Conservation (phyloP, 805 yeast species). For the Millerozyma acaciae region DNA sequence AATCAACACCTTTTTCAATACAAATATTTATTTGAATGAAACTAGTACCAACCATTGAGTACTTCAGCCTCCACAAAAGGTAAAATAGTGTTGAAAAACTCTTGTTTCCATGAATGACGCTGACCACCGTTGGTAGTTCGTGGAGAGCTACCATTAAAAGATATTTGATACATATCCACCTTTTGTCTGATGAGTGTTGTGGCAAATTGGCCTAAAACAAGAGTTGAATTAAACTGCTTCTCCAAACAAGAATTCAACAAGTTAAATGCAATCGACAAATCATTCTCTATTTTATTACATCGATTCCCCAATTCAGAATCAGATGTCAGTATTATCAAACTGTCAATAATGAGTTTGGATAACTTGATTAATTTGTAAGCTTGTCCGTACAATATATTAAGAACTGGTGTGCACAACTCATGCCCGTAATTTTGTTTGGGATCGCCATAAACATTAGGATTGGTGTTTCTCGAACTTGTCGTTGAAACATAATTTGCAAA, state of each 20-base stretch:
- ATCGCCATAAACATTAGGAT: neutral
- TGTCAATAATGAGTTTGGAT: constrained; percentile 33
- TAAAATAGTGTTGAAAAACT: constrained; percentile 16
- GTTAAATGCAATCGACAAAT: constrained; percentile 32
- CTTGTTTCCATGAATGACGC: constrained; percentile 17
- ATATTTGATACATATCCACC: constrained; percentile 23
- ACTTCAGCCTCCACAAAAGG: constrained; percentile 30
- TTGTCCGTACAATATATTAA: constrained; percentile 32
- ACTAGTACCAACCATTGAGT: constrained; percentile 34
- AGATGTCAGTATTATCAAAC: constrained; percentile 16
- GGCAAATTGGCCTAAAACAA: constrained; percentile 23
- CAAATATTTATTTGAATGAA: neutral
- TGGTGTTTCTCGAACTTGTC: constrained; percentile 8
- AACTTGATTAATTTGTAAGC: constrained; percentile 32
- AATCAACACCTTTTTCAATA: too few species aligned
- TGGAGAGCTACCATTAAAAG: constrained; percentile 15
- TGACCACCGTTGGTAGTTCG: constrained; percentile 3
- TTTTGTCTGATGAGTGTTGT: constrained; percentile 20
- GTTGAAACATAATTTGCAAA: constrained; percentile 29
- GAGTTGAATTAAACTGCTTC: constrained; percentile 5
- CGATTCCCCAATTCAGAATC: constrained; percentile 26
- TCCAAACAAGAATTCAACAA: constrained; percentile 24
- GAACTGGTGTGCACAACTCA: constrained; percentile 25
- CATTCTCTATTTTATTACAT: constrained; percentile 33
- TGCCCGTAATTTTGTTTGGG: constrained; percentile 1